Percentiles rank a stretch among this genome's conserved stretches.
Evolutionary conservation across 179 eudicot species (phyloP).

Genomic region (Drosera spatulata): DNA sequence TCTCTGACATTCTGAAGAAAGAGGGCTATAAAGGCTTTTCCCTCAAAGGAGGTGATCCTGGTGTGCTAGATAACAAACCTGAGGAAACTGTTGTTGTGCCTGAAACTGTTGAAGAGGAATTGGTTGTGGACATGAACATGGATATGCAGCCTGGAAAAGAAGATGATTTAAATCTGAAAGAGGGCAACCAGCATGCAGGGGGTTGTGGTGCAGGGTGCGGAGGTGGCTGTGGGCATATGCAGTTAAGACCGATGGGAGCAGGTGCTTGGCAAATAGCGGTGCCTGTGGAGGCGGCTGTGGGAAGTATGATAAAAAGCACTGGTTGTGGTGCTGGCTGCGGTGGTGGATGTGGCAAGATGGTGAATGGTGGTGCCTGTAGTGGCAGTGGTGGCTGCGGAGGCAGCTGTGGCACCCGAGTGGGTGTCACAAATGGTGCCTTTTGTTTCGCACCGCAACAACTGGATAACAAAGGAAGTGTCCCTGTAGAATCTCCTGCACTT

Average conservation of each 20-base stretch:
- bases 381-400: constrained; percentile 22
- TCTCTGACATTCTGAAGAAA: constrained; percentile 37
- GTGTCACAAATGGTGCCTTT: too few relatives aligned
- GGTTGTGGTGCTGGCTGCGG: constrained; percentile 7
- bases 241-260: too few relatives aligned
- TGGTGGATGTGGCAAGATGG: constrained; percentile 18
- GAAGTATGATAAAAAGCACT: constrained; percentile 2
- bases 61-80: constrained; percentile 5
- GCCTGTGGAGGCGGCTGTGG: constrained; percentile 14
- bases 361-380: constrained; percentile 8
- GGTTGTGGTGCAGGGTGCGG: constrained; percentile 17
- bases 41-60: not conserved
- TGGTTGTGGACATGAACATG: constrained; percentile 5
- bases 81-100: constrained; percentile 6
- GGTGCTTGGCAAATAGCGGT: constrained; percentile 6
- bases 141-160: constrained; percentile 2
- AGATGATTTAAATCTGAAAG: not conserved
- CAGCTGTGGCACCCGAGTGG: constrained; percentile 5
- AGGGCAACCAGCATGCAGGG: not conserved
- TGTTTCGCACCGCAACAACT: too few relatives aligned
- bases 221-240: constrained; percentile 9
- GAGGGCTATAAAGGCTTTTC: constrained; percentile 36
- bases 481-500: too few relatives aligned
- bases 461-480: too few relatives aligned
- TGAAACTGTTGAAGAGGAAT: constrained; percentile 7